phyloP scores from a whole-genome alignment of 768 basidiomycete genomes.

The Holtermannia corniformis region DNA sequence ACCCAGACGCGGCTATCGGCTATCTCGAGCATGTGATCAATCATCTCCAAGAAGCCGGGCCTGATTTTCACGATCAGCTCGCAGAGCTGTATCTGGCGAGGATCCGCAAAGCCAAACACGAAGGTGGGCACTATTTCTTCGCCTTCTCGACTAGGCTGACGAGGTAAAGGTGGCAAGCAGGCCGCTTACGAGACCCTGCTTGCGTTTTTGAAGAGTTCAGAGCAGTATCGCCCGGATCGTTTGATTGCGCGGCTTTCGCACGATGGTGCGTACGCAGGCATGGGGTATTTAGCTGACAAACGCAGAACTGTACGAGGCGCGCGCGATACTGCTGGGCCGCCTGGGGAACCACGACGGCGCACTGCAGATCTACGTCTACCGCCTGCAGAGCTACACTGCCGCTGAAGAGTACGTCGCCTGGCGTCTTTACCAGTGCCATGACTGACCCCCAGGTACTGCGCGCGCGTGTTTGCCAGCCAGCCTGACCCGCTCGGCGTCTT shows the following conservation, averaged over 20 bases:
- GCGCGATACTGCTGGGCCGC: constrained; percentile 80
- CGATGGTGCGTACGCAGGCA: constrained; percentile 52
- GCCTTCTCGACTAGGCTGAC: not conserved
- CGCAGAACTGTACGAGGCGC: constrained; percentile 76
- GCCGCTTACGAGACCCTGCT: constrained; percentile 62
- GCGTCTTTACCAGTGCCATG: too few species aligned
- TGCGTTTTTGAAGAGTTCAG: constrained; percentile 61
- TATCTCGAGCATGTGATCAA: constrained; percentile 80
- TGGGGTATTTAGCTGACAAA: not conserved
- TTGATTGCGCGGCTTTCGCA: constrained; percentile 70
- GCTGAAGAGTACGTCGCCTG: constrained; percentile 67
- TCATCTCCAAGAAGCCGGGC: constrained; percentile 58
- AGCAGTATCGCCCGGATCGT: constrained; percentile 64
- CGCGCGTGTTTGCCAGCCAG: constrained; percentile 58
- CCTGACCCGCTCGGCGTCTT: constrained; percentile 57
- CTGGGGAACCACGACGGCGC: constrained; percentile 87
- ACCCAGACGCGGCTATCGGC: constrained; percentile 52
- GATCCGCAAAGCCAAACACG: constrained; percentile 47
- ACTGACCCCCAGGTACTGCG: constrained; percentile 64
- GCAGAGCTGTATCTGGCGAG: constrained; percentile 74
- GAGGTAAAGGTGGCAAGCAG: constrained; percentile 45
- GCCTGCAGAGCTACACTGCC: constrained; percentile 67
- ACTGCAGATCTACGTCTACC: constrained; percentile 88
- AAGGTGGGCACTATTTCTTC: constrained; percentile 53
- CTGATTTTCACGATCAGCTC: constrained; percentile 75